phyloP scores from a whole-genome alignment of 2,329 filamentous ascomycete species.

The Colletotrichum cereale region DNA sequence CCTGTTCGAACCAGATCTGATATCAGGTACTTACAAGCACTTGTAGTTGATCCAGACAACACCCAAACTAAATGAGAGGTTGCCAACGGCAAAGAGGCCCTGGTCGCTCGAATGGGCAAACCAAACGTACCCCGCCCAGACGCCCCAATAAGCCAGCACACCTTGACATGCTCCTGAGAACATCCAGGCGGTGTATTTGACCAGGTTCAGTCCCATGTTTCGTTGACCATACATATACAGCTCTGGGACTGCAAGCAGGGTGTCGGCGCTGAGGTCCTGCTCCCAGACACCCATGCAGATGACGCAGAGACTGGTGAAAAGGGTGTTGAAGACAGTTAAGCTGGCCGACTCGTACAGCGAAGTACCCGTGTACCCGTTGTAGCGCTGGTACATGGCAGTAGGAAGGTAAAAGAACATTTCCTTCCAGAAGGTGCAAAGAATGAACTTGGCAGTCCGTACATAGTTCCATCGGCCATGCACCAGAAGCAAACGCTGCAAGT shows the following conservation, averaged over 20 bases:
- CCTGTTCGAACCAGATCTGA: too few species aligned
- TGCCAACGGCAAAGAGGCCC: conserved; percentile 79
- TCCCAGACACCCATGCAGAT: conserved; percentile 94
- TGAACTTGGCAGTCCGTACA: conserved; percentile 87
- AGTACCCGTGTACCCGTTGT: conserved; percentile 89
- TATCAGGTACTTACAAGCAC: conserved; percentile 71
- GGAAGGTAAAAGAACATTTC: conserved; percentile 85
- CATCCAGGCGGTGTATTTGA: conserved; percentile 82
- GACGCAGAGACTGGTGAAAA: conserved; percentile 90
- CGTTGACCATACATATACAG: conserved; percentile 87
- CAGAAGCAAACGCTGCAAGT: conserved; percentile 84
- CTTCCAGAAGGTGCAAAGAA: conserved; percentile 94
- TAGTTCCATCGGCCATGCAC: conserved; percentile 95
- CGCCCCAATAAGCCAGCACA: conserved; percentile 78
- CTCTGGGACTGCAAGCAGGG: conserved; percentile 91
- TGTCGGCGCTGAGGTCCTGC: conserved; percentile 86
- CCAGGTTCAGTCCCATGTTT: conserved; percentile 78
- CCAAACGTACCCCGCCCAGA: conserved; percentile 64
- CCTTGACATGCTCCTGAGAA: conserved; percentile 79
- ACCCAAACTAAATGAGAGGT: conserved; percentile 77
- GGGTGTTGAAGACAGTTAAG: conserved; percentile 91
- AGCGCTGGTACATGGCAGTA: conserved; percentile 85
- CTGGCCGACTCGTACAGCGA: conserved; percentile 90
- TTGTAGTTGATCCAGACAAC: conserved; percentile 82
- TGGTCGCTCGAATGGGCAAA: conserved; percentile 71